Evolutionary conservation across 2,329 filamentous ascomycete species (phyloP).

Genomic region (Pseudopyrenochaeta lycopersici): DNA sequence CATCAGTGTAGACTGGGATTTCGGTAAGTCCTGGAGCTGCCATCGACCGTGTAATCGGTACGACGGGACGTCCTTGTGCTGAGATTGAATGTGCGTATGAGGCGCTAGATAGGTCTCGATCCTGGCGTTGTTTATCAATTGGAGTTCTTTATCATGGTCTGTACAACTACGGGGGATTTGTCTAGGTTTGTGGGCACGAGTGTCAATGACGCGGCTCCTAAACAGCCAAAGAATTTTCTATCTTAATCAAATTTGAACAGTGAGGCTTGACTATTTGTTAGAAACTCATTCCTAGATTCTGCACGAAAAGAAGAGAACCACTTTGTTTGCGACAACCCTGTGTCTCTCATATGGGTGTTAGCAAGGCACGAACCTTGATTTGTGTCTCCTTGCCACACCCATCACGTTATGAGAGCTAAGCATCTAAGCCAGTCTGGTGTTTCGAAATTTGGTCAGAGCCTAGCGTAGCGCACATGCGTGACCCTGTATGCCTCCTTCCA

Average conservation of each 20-base stretch:
- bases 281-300: too few relatives aligned
- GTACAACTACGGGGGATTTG: neutral
- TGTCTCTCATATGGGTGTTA: too few relatives aligned
- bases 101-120: neutral
- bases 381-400: too few relatives aligned
- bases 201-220: neutral
- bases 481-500: too few relatives aligned
- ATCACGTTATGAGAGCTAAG: too few relatives aligned
- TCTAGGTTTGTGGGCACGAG: neutral
- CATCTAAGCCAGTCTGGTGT: too few relatives aligned
- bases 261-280: neutral
- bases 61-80: neutral
- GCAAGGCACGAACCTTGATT: too few relatives aligned
- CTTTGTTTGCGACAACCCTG: too few relatives aligned
- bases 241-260: neutral
- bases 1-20: neutral
- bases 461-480: neutral
- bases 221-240: neutral
- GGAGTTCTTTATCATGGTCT: neutral
- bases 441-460: too few relatives aligned
- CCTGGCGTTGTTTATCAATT: neutral
- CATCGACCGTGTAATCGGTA: neutral
- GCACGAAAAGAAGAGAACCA: too few relatives aligned
- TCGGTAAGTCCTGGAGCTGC: neutral
- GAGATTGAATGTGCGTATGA: neutral